Percentiles rank a stretch among this genome's conserved stretches.
Evolutionary conservation across 352 stramenopile species (phyloP).

Genomic region (Phytophthora cryptogea): DNA sequence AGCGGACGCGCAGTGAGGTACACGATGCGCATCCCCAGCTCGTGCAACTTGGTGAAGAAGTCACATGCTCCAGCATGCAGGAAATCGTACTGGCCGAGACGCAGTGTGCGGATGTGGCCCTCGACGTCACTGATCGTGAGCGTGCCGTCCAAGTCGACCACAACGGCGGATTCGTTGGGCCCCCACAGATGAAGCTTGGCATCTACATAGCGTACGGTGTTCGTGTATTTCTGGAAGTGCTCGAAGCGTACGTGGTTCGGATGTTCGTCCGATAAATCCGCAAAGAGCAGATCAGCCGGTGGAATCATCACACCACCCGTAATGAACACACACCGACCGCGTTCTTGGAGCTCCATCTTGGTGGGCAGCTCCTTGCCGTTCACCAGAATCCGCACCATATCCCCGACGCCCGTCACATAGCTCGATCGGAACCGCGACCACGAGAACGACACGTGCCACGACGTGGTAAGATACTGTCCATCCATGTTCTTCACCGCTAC

Average conservation of each 20-base stretch:
- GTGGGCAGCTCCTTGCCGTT: conserved; percentile 79
- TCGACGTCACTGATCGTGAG: conserved; percentile 87
- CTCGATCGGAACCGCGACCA: conserved; percentile 76
- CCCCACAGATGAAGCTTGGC: conserved; percentile 76
- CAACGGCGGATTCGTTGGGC: conserved; percentile 79
- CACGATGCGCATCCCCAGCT: conserved; percentile 73
- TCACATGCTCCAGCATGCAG: conserved; percentile 76
- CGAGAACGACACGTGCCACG: conserved; percentile 77
- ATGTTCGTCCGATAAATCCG: conserved; percentile 63
- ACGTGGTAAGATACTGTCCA: conserved; percentile 63
- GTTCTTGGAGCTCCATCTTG: conserved; percentile 75
- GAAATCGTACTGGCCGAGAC: conserved; percentile 84
- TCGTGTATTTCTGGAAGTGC: conserved; percentile 70
- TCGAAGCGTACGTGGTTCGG: conserved; percentile 79
- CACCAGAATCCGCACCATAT: conserved; percentile 74
- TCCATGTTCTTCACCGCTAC: conserved; percentile 70
- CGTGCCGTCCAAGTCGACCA: conserved; percentile 83
- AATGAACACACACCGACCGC: conserved; percentile 67
- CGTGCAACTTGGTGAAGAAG: conserved; percentile 83
- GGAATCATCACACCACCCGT: conserved; percentile 67
- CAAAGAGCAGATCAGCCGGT: conserved; percentile 51
- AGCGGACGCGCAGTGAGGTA: conserved; percentile 83
- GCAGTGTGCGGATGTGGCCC: conserved; percentile 83
- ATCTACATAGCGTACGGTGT: conserved; percentile 78
- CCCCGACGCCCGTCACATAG: conserved; percentile 60